These are phyloP conservation scores for Lepidium didymum DNA, from an alignment of 345 rosid genomes.

Conservation along the genomic window DNA sequence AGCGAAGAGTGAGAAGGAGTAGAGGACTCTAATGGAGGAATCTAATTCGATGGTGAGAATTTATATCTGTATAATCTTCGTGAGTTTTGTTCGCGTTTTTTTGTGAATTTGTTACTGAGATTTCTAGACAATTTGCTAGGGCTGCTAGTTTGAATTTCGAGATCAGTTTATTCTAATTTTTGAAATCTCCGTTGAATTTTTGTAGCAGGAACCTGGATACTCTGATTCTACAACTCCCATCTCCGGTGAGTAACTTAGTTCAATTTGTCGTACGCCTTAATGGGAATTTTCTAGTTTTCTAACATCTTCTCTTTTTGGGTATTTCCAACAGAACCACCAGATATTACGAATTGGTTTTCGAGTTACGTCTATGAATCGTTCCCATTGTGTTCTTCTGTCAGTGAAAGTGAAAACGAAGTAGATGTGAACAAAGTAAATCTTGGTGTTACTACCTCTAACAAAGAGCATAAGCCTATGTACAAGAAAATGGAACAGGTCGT, in stretches of 20 bases:
- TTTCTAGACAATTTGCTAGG: neutral
- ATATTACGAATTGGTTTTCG: slow-evolving; percentile 52
- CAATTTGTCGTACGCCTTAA: neutral
- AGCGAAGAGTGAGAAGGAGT: neutral
- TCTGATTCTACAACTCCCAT: slow-evolving; percentile 12
- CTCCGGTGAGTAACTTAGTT: slow-evolving; percentile 17
- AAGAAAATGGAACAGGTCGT: slow-evolving; percentile 25
- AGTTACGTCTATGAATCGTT: slow-evolving; percentile 53
- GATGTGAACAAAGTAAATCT: neutral
- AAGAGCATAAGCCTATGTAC: slow-evolving; percentile 9
- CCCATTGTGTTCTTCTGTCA: slow-evolving; percentile 30
- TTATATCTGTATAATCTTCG: neutral
- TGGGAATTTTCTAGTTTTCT: neutral
- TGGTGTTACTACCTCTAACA: neutral
- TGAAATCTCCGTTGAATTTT: neutral
- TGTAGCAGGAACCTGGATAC: neutral
- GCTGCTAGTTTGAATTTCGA: neutral
- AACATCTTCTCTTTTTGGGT: neutral
- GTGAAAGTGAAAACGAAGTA: slow-evolving; percentile 2
- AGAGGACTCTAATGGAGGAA: neutral
- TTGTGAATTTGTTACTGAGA: neutral
- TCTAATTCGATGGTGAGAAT: neutral
- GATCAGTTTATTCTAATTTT: neutral
- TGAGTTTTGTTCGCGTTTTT: neutral
- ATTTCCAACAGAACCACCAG: slow-evolving; percentile 45